Evolutionary conservation across 2,329 filamentous ascomycete genomes (phyloP), one percentile per base, ranked within the genome.

Genomic region (Colletotrichum spinosum): DNA sequence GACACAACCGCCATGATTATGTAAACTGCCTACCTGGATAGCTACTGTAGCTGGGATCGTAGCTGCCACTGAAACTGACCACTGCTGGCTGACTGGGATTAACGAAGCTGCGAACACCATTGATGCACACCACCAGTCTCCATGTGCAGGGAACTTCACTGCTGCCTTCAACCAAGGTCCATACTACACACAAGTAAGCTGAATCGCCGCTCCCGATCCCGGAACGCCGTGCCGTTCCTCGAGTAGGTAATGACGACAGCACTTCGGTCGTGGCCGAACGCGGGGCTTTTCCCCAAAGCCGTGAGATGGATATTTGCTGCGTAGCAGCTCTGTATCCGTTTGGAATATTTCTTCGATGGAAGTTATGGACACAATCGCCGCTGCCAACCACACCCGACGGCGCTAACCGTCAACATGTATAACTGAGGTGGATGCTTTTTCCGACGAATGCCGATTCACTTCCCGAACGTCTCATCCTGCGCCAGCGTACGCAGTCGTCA

Each of bases 281-380:
- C 48, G 48, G 63, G 48, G 51, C 35, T 44, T 45, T 45, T 33
- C 52, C 51, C 62, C 35, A 48, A 56, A 50, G n/a, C 37, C 49
- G 25, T 25, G 25, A 25, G 25, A 25, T 25, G 25, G 25, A 25
- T 25, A 25, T 4, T 5, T 25, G 4, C 25, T 25, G 25, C 25
- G 25, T 25, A 25, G 25, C 4, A 25, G 25, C 25, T 25, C 25
- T 25, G 25, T 25, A 25, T 25, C 25, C 25, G 25, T 25, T 5
- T 25, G 25, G 25, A 25, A 1, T 4, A 25, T 25, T 4, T 25
- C 25, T 25, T 25, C 25, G 25, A 25, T 25, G 25, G 25, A 4
- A 25, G 25, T 41, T 33, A 39, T 44, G 55, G 49, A 60, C 60
- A 45, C 12, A 48, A 56, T 42, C 52, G 42, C 57, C 41, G 51